Evolutionary conservation across 2,329 filamentous ascomycete species (phyloP), one percentile per base, ranked within the genome.

Genomic region (Calycina marina): DNA sequence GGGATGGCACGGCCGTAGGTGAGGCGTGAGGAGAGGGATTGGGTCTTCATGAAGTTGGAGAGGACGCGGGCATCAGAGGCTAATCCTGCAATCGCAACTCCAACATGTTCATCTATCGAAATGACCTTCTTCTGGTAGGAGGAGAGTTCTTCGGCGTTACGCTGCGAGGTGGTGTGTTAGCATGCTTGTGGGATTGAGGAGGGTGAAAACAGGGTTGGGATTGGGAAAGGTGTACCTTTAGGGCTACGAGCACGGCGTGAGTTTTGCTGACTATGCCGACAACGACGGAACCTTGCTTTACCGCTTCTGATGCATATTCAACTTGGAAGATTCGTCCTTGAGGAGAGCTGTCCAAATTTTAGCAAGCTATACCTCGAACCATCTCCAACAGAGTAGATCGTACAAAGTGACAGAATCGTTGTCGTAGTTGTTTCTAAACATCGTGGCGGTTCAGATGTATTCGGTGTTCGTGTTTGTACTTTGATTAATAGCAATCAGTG

Each of bases 391-490:
- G 15, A 13, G n/a, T 4, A 13, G 24, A 54, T 62, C 77, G 63
- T 70, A 93, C 85, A 96, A 98, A 63, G 90, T 98, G 63, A 96
- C 86, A 43, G 88, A 93, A 63, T 98, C 90, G 75, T 98, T 98
- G 67, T 98, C 90, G 71, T 98, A 98, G 64, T 96, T 96, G 71
- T 98, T 98, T 63, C 90, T 75, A 67, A 98, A 98, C 90, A 98
- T 96, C 54, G 54, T 76, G 69, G 45, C 49, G 30, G 37, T 13
- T 35, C 9, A 10, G 30, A 12, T 42, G n/a, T 41, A 40, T 42
- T 34, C 28, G 38, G 35, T 34, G 20, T 42, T 34, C 30, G 24
- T 18, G 25, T 15, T 30, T 9, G 31, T 12, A 15, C 28, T n/a
- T n/a, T 25, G 16, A 12, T 25, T 14, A 14, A 18, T 32, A 18